phyloP scores from a whole-genome alignment of 306 rosid genomes.

The Ormosia semicastrata region DNA sequence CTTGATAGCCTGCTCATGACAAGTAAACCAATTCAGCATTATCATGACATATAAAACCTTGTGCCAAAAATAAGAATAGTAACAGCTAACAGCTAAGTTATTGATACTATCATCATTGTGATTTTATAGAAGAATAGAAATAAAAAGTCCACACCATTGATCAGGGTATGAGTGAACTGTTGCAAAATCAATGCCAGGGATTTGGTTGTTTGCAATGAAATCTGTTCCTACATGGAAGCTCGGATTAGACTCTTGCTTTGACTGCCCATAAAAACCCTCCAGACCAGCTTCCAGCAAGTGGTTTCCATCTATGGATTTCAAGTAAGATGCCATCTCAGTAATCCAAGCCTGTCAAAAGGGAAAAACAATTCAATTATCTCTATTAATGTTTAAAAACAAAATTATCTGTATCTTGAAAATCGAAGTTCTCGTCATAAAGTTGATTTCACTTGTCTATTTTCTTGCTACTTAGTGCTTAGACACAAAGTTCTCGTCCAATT shows the following conservation, averaged over 20 bases:
- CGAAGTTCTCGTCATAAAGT: neutral
- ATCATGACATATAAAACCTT: neutral
- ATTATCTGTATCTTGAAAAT: neutral
- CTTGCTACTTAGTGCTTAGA: neutral
- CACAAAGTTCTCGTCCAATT: neutral
- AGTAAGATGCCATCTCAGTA: conserved; percentile 69
- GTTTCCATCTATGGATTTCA: conserved; percentile 75
- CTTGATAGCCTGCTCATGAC: conserved; percentile 53
- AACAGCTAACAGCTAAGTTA: neutral
- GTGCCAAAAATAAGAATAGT: neutral
- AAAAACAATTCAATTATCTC: neutral
- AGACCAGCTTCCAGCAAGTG: conserved; percentile 79
- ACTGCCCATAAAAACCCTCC: conserved; percentile 76
- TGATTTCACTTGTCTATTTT: neutral
- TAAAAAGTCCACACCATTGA: conserved; percentile 49
- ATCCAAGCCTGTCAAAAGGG: conserved; percentile 60
- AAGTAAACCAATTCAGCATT: neutral
- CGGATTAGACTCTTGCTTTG: conserved; percentile 55
- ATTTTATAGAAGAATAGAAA: neutral
- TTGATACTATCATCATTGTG: neutral
- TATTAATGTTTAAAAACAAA: neutral
- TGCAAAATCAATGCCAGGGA: conserved; percentile 72
- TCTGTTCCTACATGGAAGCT: conserved; percentile 63
- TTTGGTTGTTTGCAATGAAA: conserved; percentile 78
- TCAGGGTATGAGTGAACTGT: conserved; percentile 85